Base-by-base conservation (phyloP, 805 yeast genomes). In the Cyberlindnera nakhonratchasimensis region DNA sequence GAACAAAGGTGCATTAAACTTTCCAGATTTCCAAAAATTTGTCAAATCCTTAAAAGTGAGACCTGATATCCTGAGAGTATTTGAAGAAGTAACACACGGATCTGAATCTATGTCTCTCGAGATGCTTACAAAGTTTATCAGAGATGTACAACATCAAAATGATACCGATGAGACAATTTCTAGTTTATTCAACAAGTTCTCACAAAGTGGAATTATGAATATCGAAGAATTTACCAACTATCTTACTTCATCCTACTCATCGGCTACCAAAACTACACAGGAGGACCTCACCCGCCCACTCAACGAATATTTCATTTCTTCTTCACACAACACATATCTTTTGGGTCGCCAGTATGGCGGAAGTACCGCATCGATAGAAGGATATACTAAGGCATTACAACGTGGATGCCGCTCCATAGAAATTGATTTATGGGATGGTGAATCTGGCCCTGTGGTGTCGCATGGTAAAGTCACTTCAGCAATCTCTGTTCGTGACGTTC, bases 331-430 rank as follows among this genome's bases (percentile, higher is more conserved):
- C 59, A 93, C 99, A 0, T 93, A 93, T 56, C 67, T 93, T 3
- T 63, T 80, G 21, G 99, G 99, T 0, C 71, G 93, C 29, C 99
- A 93, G 57, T 74, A 86, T 14, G 96, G 82, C 2, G 96, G 93
- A 17, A 80, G 77, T 3, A 83, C 96, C 0, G 86, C 96, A 0
- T 87, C 97, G 0, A 79, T 88, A 2, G 97, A 91, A 57, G 95
- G 95, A 0, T 93, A 93, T 53, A 80, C 88, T 14, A 76, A 84
- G 38, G 93, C 87, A 0, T 66, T 93, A 37, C 96, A 89, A 59
- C 75, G 89, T 41, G 98, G 99, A 1, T 93, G 98, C 55, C 71
- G 96, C 34, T 90, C 96, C 48, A 71, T 93, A n/a, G 99, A 93
- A 57, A 79, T 93, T 30, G 99, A 93, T 62, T 71, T 93, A 17